Conservation (phyloP, 345 rosid species). For the Eucalyptus camaldulensis region DNA sequence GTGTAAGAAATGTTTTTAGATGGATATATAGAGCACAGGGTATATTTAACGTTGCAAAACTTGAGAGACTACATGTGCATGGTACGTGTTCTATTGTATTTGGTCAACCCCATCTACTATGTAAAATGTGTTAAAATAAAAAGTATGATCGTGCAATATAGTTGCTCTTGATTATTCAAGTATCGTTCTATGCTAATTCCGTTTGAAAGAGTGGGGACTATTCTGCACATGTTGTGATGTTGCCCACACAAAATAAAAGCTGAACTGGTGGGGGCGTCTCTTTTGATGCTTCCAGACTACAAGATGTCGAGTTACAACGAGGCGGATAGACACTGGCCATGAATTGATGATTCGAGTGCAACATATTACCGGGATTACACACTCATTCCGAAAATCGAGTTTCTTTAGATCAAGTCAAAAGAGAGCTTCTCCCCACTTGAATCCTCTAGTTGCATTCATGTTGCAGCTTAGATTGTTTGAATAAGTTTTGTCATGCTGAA, state of each 20-base stretch:
- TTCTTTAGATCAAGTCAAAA: neutral
- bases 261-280: neutral
- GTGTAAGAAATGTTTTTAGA: neutral
- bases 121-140: neutral
- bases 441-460: neutral
- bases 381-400: neutral
- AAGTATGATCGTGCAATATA: neutral
- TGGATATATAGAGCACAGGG: neutral
- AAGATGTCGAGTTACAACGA: neutral
- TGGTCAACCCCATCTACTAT: neutral
- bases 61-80: neutral
- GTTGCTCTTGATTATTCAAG: neutral
- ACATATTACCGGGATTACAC: neutral
- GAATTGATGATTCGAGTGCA: neutral
- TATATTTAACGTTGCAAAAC: neutral
- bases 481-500: neutral
- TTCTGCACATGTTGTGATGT: neutral
- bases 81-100: neutral
- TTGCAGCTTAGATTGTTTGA: neutral
- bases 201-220: neutral
- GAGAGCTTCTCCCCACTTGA: neutral
- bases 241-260: neutral
- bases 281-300: neutral
- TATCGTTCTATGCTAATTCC: neutral
- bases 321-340: neutral